Evolutionary conservation across 2,329 filamentous ascomycete species (phyloP).

Genomic region (Epichloe aotearoae): DNA sequence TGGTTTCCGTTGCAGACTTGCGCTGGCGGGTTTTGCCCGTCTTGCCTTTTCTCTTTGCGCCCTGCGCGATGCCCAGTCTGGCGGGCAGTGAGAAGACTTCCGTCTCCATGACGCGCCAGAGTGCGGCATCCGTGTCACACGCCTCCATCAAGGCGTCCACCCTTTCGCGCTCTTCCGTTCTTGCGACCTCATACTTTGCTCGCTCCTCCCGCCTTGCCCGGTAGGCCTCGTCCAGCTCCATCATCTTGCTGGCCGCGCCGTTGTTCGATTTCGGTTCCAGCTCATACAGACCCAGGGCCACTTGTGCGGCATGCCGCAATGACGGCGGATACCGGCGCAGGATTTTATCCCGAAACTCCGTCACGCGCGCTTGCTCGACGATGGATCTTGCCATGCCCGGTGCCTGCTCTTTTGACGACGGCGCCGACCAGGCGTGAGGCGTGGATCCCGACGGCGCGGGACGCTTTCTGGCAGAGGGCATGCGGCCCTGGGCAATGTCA

Average conservation of each 20-base stretch:
- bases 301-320: slow-evolving; percentile 25
- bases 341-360: slow-evolving; percentile 22
- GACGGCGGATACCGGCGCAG: slow-evolving; percentile 25
- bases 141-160: slow-evolving; percentile 40
- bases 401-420: background rate
- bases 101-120: slow-evolving; percentile 54
- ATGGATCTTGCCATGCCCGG: slow-evolving; percentile 14
- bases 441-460: slow-evolving; percentile 3
- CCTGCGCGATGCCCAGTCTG: slow-evolving; percentile 35
- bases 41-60: background rate
- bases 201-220: slow-evolving; percentile 22
- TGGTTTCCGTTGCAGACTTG: background rate
- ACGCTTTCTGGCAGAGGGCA: slow-evolving; percentile 17
- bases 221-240: slow-evolving; percentile 19
- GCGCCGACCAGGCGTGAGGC: background rate
- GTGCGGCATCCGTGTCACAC: slow-evolving; percentile 45
- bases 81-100: slow-evolving; percentile 52
- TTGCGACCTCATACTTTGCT: slow-evolving; percentile 21
- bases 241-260: slow-evolving; percentile 13
- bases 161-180: slow-evolving; percentile 33
- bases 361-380: slow-evolving; percentile 19
- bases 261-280: slow-evolving; percentile 16
- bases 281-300: slow-evolving; percentile 26
- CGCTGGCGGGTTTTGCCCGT: slow-evolving; percentile 1
- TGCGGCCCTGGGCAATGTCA: slow-evolving; percentile 24